A percentile compares a stretch with the other conserved stretches of the same genome.
Evolutionary conservation across 164 flowering plant species (phyloP).

Genomic region (Houttuynia cordata): DNA sequence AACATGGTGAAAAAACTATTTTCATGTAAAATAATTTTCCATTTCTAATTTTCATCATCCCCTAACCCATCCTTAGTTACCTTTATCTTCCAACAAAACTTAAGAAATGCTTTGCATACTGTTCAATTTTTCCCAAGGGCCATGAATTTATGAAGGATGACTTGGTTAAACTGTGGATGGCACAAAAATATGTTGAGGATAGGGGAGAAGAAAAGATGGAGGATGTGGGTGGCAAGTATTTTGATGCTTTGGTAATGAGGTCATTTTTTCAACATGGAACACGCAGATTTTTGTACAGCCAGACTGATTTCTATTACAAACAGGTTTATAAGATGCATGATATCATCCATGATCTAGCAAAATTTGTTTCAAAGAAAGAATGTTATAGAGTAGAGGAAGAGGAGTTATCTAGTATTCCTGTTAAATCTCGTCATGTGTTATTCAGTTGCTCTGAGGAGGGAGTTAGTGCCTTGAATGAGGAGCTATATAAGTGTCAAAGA

Average conservation of each 20-base stretch:
- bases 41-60: no score
- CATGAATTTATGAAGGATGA: constrained; percentile 4
- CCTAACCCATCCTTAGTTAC: no score
- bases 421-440: constrained; percentile 3
- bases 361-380: constrained; percentile 2
- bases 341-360: constrained; percentile 7
- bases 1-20: no score
- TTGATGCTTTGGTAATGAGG: constrained; percentile 9
- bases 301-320: neutral
- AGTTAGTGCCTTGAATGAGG: neutral
- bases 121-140: constrained; percentile 16
- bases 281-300: neutral
- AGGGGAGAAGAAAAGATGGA: constrained; percentile 3
- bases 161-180: constrained; percentile 13
- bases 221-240: constrained; percentile 7
- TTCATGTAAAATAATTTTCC: no score
- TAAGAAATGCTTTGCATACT: constrained; percentile 14
- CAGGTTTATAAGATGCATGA: constrained; percentile 5
- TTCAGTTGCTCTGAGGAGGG: neutral
- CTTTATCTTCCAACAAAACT: constrained; percentile 9
- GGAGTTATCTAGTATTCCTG: neutral
- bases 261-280: constrained; percentile 7
- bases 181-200: constrained; percentile 4
- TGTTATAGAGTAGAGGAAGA: constrained; percentile 4
- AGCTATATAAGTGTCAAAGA: neutral